Evolutionary conservation across 495 filamentous ascomycete species (phyloP).

Genomic region (Talaromyces ruber): DNA sequence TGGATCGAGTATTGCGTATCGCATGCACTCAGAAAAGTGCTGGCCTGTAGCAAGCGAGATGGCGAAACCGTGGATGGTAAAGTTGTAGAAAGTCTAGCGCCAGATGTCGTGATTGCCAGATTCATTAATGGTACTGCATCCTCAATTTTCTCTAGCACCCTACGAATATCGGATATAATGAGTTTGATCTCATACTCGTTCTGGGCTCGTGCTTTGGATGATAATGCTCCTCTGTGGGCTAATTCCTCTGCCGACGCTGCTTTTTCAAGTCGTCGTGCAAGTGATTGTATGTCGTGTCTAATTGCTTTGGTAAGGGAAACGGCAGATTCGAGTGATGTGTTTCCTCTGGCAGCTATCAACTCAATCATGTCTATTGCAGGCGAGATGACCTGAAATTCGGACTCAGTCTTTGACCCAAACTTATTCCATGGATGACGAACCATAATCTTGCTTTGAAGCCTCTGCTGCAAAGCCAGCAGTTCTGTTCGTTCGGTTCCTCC

Average conservation of each 20-base stretch:
- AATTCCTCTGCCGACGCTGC: constrained; percentile 62
- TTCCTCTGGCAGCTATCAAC: constrained; percentile 88
- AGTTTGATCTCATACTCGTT: constrained; percentile 54
- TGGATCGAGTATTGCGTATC: constrained; percentile 73
- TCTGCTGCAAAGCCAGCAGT: constrained; percentile 60
- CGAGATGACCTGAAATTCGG: constrained; percentile 61
- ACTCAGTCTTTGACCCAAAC: neutral
- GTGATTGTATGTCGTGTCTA: constrained; percentile 77
- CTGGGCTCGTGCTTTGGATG: constrained; percentile 35
- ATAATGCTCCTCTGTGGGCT: constrained; percentile 38
- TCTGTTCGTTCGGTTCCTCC: constrained; percentile 64
- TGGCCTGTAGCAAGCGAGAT: constrained; percentile 86
- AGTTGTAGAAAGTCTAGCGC: constrained; percentile 71
- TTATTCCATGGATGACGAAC: constrained; percentile 29
- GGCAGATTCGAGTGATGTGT: constrained; percentile 85
- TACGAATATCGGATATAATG: constrained; percentile 69
- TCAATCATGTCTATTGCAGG: constrained; percentile 93
- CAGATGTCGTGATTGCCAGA: constrained; percentile 91
- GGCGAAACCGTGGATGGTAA: constrained; percentile 80
- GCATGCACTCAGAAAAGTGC: constrained; percentile 80
- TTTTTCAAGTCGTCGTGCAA: constrained; percentile 67
- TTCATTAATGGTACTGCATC: constrained; percentile 91
- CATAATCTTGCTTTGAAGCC: constrained; percentile 75
- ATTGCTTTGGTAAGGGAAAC: constrained; percentile 77
- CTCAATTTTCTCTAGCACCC: constrained; percentile 71